Percentiles rank a stretch among this genome's conserved stretches.
Evolutionary conservation across 1,284 basidiomycete species (phyloP).

Genomic region (Apiotrichum gracile): DNA sequence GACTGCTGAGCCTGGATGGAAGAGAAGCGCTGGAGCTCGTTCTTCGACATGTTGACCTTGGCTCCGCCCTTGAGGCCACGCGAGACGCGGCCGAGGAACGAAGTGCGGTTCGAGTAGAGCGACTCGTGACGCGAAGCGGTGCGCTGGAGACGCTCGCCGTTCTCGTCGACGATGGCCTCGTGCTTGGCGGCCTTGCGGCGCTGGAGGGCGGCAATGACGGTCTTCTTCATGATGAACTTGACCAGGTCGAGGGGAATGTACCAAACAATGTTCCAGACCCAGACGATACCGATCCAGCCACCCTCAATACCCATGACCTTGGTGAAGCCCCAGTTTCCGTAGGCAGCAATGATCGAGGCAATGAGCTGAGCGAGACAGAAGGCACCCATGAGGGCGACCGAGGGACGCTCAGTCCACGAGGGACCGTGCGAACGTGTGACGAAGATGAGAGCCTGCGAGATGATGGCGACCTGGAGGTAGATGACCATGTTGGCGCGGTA

Average conservation of each 20-base stretch:
- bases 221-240: constrained; percentile 94
- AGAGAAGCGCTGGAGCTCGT: constrained; percentile 49
- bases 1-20: constrained; percentile 48
- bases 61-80: constrained; percentile 40
- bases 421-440: constrained; percentile 92
- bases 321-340: constrained; percentile 88
- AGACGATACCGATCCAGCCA: constrained; percentile 94
- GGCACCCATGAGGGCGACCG: constrained; percentile 76
- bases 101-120: constrained; percentile 59
- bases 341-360: constrained; percentile 90
- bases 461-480: constrained; percentile 84
- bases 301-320: constrained; percentile 68
- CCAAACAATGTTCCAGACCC: constrained; percentile 95
- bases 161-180: constrained; percentile 49
- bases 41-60: constrained; percentile 48
- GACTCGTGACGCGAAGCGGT: constrained; percentile 90
- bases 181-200: constrained; percentile 58
- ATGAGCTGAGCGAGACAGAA: constrained; percentile 91
- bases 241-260: constrained; percentile 90
- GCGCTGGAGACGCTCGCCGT: constrained; percentile 72
- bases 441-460: constrained; percentile 96
- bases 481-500: constrained; percentile 55
- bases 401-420: constrained; percentile 98
- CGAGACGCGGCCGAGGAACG: constrained; percentile 42
- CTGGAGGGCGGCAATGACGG: constrained; percentile 77